Conservation (phyloP, 2,329 filamentous ascomycete species). For the Xylariaceae sp. region DNA sequence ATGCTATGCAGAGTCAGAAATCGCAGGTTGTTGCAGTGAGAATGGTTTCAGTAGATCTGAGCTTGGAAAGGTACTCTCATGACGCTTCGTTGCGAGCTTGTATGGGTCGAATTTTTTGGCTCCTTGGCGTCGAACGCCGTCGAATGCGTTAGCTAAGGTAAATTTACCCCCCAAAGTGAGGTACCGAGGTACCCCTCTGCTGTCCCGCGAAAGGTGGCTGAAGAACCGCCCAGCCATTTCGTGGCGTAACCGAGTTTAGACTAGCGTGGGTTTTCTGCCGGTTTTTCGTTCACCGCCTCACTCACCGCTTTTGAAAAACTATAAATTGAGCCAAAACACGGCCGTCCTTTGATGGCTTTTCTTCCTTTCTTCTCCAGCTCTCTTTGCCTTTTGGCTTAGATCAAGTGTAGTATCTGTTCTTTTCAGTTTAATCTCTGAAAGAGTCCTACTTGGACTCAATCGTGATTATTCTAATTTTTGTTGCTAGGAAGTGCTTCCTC, state of each 20-base stretch:
- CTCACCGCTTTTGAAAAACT: slow-evolving; percentile 19
- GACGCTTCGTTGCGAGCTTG: background rate
- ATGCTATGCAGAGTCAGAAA: background rate
- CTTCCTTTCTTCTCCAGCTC: slow-evolving; percentile 30
- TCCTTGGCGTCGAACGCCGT: background rate
- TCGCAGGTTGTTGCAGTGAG: background rate
- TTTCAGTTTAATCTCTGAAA: slow-evolving; percentile 96
- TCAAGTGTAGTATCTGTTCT: slow-evolving; percentile 70
- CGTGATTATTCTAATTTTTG: slow-evolving; percentile 82
- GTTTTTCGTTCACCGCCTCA: slow-evolving; percentile 21
- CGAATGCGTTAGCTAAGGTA: background rate
- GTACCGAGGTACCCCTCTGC: background rate
- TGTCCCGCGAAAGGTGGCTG: background rate
- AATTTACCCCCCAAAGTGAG: background rate
- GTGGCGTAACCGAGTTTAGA: background rate
- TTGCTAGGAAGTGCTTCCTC: slow-evolving; percentile 46
- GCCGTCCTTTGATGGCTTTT: slow-evolving; percentile 3
- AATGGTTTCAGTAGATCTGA: background rate
- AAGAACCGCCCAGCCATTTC: background rate
- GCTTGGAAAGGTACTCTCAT: background rate
- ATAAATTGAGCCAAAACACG: slow-evolving; percentile 14
- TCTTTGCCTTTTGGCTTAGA: slow-evolving; percentile 34
- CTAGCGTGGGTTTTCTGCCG: slow-evolving; percentile 4
- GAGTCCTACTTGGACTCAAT: slow-evolving; percentile 61
- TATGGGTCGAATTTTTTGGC: slow-evolving; percentile 5